Evolutionary conservation across 208 protist species (phyloP), one percentile per base, ranked within the genome.

Genomic region (Trypanosoma avium): DNA sequence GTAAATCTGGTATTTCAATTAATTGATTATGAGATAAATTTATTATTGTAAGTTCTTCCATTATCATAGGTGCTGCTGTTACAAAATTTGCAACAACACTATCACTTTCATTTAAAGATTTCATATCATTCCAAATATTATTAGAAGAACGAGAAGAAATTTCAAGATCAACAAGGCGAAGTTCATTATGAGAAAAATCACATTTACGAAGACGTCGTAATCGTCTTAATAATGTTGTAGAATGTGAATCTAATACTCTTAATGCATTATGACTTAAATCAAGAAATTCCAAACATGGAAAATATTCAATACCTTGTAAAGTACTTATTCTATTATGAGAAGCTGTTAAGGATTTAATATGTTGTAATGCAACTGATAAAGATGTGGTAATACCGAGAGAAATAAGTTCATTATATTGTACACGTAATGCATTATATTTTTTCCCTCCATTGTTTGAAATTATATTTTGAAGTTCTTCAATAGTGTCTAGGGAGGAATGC

Each of bases 21-120:
- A 95, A 66, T n/a, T 71, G 73, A 66, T 95, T 95, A 77, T 93
- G 84, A 0, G 81, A 74, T 9, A 95, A 48, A 61, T 95, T 77
- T 13, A 95, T 60, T 7, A 64, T 24, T 8, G 71, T 75, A 36
- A 95, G 66, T 13, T 56, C 55, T 10, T 74, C 66, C 21, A 49
- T n/a, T 30, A 26, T 19, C 15, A 26, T 1, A 22, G 29, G n/a
- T n/a, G n/a, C n/a, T n/a, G n/a, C n/a, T n/a, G n/a, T n/a, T n/a
- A n/a, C n/a, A n/a, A n/a, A n/a, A n/a, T n/a, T n/a, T n/a, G n/a
- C n/a, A n/a, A n/a, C n/a, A n/a, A n/a, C 12, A 3, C 15, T 4
- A 24, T 17, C 2, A 10, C 12, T 12, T 12, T 53, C 35, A 21
- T 56, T 55, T 4, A 7, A 13, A 3, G 47, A 19, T 8, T 24